Evolutionary conservation across 2,329 filamentous ascomycete species (phyloP).

Genomic region (Aspergillus sp.): DNA sequence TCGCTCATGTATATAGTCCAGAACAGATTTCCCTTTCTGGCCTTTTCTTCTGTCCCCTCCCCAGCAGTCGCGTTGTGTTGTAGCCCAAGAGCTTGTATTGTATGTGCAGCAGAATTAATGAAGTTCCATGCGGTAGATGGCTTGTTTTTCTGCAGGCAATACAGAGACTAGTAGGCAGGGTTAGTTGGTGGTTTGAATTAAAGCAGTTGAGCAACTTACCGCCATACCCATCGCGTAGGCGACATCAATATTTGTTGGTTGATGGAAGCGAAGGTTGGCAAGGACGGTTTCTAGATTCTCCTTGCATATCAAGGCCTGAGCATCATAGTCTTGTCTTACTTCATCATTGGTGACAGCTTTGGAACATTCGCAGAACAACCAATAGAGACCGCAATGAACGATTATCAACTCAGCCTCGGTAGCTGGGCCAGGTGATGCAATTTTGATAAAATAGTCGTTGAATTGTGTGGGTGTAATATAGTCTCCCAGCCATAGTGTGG

Average conservation of each 20-base stretch:
- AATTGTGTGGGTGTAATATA: background rate
- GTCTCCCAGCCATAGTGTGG: background rate
- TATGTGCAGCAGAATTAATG: background rate
- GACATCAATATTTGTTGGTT: background rate
- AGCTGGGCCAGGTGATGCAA: background rate
- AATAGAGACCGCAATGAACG: background rate
- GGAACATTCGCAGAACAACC: background rate
- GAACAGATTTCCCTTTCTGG: background rate
- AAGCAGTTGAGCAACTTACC: background rate
- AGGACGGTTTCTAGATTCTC: background rate
- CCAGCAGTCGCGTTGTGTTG: background rate
- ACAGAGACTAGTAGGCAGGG: background rate
- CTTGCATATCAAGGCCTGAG: background rate
- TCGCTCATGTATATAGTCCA: slow-evolving; percentile 5
- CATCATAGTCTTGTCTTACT: background rate
- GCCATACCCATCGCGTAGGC: background rate
- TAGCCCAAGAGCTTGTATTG: background rate
- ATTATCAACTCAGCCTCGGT: background rate
- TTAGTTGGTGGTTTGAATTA: background rate
- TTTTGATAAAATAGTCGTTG: background rate
- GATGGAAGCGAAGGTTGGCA: background rate
- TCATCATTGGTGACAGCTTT: background rate
- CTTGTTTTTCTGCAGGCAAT: background rate
- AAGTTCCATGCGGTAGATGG: background rate
- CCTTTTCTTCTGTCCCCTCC: background rate